Base-by-base conservation (phyloP, 345 rosid genomes). In the Linum lewisii region DNA sequence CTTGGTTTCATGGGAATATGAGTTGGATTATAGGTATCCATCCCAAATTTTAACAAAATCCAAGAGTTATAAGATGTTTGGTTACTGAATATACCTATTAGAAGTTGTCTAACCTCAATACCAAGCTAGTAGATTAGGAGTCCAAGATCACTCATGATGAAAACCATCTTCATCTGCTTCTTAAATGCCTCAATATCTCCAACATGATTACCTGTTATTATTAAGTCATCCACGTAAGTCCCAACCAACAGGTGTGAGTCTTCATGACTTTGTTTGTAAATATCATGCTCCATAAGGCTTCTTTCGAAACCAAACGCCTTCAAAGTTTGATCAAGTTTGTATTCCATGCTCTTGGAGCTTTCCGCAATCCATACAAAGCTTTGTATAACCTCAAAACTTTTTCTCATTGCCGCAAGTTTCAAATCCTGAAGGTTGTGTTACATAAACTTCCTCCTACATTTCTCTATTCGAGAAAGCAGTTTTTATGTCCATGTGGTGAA, bases 281-380 rank as follows among this genome's bases (percentile, higher is more conserved):
- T 7, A 5, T 34, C 60, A 57, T 26, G 60, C 18, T 57, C 60
- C 24, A 57, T 18, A 6, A 38, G n/a, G 19, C 60, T 24, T 21
- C n/a, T 24, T 16, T n/a, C 5, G 38, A 57, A 57, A 57, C 18
- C n/a, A 20, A 57, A 20, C 18, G 60, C 24, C n/a, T 24, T 29
- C 29, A 57, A 23, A 34, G 34, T 15, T 19, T 16, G 44, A 57
- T 57, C 45, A 57, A 23, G 44, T 57, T 57, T 13, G 61, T 20
- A 34, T 57, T 57, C 61, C 61, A 57, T 7, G 61, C 61, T 23
- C 61, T 25, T n/a, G 61, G 61, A 3, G 61, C 61, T 34, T 57
- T 38, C 23, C 34, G 23, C 23, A 57, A 34, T 22, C 61, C 61
- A 20, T 57, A 57, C 8, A 57, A 19, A 15, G 61, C 61, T 9